A percentile compares a stretch with the other conserved stretches of the same genome.
These are phyloP conservation scores for Lyophyllum decastes DNA, from an alignment of 768 basidiomycete species.

Conservation along the genomic window DNA sequence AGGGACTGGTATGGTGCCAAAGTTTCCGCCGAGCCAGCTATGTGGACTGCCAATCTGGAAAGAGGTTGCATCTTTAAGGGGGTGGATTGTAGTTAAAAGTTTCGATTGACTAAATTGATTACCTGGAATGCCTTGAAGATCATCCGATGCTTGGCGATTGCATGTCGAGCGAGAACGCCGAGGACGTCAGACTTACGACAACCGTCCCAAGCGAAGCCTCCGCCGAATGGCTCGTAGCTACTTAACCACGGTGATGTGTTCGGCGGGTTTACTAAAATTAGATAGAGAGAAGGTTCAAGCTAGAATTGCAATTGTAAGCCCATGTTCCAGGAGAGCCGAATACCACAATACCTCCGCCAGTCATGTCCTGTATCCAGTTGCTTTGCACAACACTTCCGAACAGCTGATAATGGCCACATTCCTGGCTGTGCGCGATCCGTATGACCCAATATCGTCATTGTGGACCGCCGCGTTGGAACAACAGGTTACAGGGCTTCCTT, in stretches of 20 bases:
- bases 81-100: too few relatives aligned
- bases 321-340: slow-evolving; percentile 76
- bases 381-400: slow-evolving; percentile 59
- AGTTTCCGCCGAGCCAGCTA: too few relatives aligned
- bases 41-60: too few relatives aligned
- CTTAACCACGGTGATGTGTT: slow-evolving; percentile 74
- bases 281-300: slow-evolving; percentile 6
- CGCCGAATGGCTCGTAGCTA: slow-evolving; percentile 66
- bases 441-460: slow-evolving; percentile 84
- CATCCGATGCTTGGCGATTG: slow-evolving; percentile 26
- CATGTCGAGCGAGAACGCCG: slow-evolving; percentile 64
- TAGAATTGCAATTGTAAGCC: slow-evolving; percentile 42
- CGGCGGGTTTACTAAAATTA: slow-evolving; percentile 54
- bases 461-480: slow-evolving; percentile 70
- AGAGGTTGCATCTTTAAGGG: too few relatives aligned
- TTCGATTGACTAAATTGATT: too few relatives aligned
- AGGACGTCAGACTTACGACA: slow-evolving; percentile 67
- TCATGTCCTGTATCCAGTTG: slow-evolving; percentile 71
- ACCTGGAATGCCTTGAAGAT: too few relatives aligned
- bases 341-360: slow-evolving; percentile 79
- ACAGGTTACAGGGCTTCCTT: slow-evolving; percentile 63
- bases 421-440: slow-evolving; percentile 65
- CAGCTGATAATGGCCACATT: slow-evolving; percentile 62
- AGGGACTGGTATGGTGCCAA: too few relatives aligned
- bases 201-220: slow-evolving; percentile 67